phyloP scores from a whole-genome alignment of 208 protist genomes.

The Acanthamoeba lenticulata region DNA sequence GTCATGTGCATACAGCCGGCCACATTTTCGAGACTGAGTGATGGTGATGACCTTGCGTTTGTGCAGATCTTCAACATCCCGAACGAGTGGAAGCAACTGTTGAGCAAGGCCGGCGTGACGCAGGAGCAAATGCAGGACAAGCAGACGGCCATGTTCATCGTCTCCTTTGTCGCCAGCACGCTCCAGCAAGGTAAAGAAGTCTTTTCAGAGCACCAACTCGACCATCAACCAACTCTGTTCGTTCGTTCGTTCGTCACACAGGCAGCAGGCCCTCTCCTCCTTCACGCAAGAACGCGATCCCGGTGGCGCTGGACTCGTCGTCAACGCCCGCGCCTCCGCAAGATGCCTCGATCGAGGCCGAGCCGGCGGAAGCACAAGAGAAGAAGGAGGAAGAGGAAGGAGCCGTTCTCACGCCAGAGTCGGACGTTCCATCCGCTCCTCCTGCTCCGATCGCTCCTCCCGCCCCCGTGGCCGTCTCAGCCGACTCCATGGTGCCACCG shows the following conservation, averaged over 20 bases:
- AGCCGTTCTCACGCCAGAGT: background rate
- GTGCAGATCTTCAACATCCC: background rate
- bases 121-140: constrained; percentile 23
- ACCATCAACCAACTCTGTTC: background rate
- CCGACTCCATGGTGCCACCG: background rate
- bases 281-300: too few species aligned
- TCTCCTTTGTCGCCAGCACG: background rate
- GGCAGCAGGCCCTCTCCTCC: too few species aligned
- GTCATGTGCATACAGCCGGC: background rate
- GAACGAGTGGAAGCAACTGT: background rate
- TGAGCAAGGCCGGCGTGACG: background rate
- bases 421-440: background rate
- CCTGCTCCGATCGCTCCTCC: background rate
- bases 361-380: background rate
- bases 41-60: background rate
- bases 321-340: too few species aligned
- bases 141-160: constrained; percentile 9
- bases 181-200: constrained; percentile 1
- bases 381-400: background rate
- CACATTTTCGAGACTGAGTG: too few species aligned
- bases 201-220: too few species aligned
- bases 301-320: too few species aligned
- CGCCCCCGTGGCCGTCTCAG: background rate
- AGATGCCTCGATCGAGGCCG: too few species aligned
- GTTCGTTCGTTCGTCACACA: background rate